Evolutionary conservation across 192 early-diverging fungal species (phyloP), one percentile per base, ranked within the genome.

Genomic region (Dimargaris verticillata): DNA sequence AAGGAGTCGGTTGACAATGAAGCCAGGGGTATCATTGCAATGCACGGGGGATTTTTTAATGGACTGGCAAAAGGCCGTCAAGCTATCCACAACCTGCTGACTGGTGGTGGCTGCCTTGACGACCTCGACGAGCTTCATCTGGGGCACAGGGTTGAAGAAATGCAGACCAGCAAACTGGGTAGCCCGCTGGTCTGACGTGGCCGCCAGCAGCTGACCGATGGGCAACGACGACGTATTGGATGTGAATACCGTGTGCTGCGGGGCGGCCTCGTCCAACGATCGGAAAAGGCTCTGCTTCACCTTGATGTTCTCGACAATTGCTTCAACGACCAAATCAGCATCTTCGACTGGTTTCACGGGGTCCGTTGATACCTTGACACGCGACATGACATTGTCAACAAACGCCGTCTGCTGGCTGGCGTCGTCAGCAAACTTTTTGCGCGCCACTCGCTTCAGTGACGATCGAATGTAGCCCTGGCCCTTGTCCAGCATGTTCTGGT

Each of bases 101-200:
- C 70, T 68, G 12, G 83, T 80, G 24, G 81, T 71, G 11, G 72
- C 69, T 1, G 87, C 89, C 50, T 82, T 77, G 63, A 95, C 84
- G 12, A 97, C 85, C 75, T 97, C 94, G 13, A 97, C 94, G 26
- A 97, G 74, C 74, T 93, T 93, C 94, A 97, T 97, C 70, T 90
- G 87, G 33, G 94, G 87, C n/a, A 97, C 94, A 5, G 94, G 94
- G 79, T 97, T 97, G 74, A 97, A 97, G 72, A 93, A 97, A 69
- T 97, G 94, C 61, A 94, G 72, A 38, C 94, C 94, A 24, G 87
- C 84, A 62, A 93, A 88, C 24, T 76, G 74, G 52, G 72, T 68
- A 42, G 65, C 62, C 2, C 84, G 73, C 59, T 67, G 59, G 1
- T 72, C 73, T 12, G 72, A 64, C 44, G 83, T 74, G 15, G 68